A percentile compares a stretch with the other conserved stretches of the same genome.
phyloP scores from a whole-genome alignment of 2,329 filamentous ascomycete species.

The Fusarium staphyleae region DNA sequence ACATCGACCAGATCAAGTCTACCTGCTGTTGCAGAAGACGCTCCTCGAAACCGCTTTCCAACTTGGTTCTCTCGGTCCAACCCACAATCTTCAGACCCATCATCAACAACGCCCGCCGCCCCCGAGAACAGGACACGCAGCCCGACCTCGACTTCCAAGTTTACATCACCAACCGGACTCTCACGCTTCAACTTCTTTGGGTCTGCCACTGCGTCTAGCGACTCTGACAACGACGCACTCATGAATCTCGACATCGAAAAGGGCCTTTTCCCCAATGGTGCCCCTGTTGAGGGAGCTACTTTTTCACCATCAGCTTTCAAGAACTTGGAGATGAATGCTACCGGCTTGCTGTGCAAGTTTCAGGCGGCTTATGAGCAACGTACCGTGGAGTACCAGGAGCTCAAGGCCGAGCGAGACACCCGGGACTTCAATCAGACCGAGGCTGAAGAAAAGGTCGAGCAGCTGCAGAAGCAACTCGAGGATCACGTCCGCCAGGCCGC shows the following conservation, averaged over 20 bases:
- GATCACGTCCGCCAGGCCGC: conserved; percentile 61
- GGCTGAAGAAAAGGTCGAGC: conserved; percentile 57
- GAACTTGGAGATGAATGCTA: conserved; percentile 66
- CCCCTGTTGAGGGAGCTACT: conserved; percentile 53
- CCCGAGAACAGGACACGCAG: conserved; percentile 26
- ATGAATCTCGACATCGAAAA: conserved; percentile 62
- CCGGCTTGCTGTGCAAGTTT: conserved; percentile 61
- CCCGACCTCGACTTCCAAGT: conserved; percentile 46
- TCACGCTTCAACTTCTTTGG: conserved; percentile 57
- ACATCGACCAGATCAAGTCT: conserved; percentile 13
- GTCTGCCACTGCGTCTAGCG: conserved; percentile 51
- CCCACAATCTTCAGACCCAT: conserved; percentile 7
- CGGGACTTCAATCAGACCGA: conserved; percentile 64
- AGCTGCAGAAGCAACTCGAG: conserved; percentile 67
- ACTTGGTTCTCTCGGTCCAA: conserved; percentile 38
- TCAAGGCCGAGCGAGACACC: conserved; percentile 61
- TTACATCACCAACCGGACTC: conserved; percentile 37
- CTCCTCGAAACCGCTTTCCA: conserved; percentile 27
- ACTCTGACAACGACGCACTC: conserved; percentile 58
- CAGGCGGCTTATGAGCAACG: conserved; percentile 66
- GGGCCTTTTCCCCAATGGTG: conserved; percentile 58
- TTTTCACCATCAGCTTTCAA: conserved; percentile 68
- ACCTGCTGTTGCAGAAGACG: conserved; percentile 27
- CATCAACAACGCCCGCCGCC: conserved; percentile 21
- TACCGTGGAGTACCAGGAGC: conserved; percentile 57